Evolutionary conservation across 2,329 filamentous ascomycete species (phyloP).

Genomic region (Sclerotinia subarctica): DNA sequence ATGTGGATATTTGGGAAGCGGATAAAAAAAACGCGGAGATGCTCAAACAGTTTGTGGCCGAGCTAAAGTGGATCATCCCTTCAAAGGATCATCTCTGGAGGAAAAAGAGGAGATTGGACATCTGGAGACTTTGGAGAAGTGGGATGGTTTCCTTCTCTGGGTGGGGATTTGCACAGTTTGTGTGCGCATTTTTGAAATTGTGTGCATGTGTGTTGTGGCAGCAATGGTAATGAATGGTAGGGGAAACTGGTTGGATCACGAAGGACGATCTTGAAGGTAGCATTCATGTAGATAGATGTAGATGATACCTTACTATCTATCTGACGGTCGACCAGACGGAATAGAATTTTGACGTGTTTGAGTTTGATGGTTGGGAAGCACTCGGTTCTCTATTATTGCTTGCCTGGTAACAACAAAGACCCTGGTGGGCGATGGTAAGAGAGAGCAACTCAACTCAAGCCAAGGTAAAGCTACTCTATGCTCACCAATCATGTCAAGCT

Average conservation of each 20-base stretch:
- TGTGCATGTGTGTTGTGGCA: neutral
- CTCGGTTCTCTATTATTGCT: neutral
- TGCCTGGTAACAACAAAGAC: neutral
- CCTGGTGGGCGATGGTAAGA: neutral
- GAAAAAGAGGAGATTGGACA: constrained; percentile 1
- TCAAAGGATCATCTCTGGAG: constrained; percentile 1
- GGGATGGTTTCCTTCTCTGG: neutral
- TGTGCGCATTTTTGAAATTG: neutral
- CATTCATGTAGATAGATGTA: no score
- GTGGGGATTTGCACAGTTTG: neutral
- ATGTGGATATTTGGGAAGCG: neutral
- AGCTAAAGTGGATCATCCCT: neutral
- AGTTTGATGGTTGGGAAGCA: neutral
- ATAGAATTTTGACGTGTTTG: neutral
- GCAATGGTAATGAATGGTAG: neutral
- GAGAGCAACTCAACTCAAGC: neutral
- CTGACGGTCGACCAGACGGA: no score
- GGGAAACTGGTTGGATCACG: neutral
- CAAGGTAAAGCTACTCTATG: no score
- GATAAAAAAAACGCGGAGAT: constrained; percentile 6
- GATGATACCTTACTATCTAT: no score
- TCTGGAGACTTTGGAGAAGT: constrained; percentile 11
- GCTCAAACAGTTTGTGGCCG: neutral
- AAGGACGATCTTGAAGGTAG: neutral
- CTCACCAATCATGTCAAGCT: no score